Percentiles rank a stretch among this genome's conserved stretches.
These are phyloP conservation scores for Linum tenue DNA, from an alignment of 345 rosid genomes.

Conservation along the genomic window DNA sequence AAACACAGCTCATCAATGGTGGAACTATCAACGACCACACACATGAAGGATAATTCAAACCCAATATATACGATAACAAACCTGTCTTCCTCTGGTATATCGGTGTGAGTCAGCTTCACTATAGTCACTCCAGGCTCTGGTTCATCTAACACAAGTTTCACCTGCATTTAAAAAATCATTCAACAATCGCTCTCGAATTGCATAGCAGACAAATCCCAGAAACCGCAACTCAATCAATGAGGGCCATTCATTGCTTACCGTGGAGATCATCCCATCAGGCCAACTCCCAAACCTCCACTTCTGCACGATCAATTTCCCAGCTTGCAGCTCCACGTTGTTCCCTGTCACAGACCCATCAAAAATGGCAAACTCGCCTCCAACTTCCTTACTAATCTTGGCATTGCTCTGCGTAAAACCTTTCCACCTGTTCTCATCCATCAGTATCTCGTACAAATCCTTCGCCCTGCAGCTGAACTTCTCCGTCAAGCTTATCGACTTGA, in stretches of 20 bases:
- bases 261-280: conserved; percentile 87
- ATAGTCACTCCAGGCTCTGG: conserved; percentile 75
- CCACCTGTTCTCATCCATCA: conserved; percentile 97
- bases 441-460: conserved; percentile 69
- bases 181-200: conserved; percentile 2
- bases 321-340: conserved; percentile 60
- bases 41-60: neutral
- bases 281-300: conserved; percentile 94
- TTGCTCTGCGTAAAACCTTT: conserved; percentile 91
- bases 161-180: conserved; percentile 39
- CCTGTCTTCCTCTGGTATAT: conserved; percentile 94
- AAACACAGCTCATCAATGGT: neutral
- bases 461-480: conserved; percentile 89
- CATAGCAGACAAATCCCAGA: neutral
- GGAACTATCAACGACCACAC: neutral
- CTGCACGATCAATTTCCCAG: conserved; percentile 85
- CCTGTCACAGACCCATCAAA: conserved; percentile 96
- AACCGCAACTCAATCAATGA: neutral
- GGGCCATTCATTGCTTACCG: conserved; percentile 28
- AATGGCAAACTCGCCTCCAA: conserved; percentile 67
- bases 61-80: conserved; percentile 17
- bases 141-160: conserved; percentile 58
- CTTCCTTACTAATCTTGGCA: conserved; percentile 78
- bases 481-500: conserved; percentile 60
- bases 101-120: conserved; percentile 63